These are phyloP conservation scores for Atalantia buxifolia DNA, from an alignment of 345 rosid species.

Conservation along the genomic window DNA sequence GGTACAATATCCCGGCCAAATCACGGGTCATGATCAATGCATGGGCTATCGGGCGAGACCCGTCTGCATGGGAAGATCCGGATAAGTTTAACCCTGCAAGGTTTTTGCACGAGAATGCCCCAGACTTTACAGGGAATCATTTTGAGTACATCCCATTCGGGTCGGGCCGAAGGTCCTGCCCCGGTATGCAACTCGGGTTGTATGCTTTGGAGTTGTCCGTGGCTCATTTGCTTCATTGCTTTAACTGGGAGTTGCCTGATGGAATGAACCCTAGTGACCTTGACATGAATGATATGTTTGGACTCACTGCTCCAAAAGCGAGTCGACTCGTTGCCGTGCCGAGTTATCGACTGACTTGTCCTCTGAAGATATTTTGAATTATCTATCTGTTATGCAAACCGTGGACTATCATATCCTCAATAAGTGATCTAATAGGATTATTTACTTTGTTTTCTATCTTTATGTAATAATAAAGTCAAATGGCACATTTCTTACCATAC, in stretches of 20 bases:
- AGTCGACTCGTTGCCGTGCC: constrained; percentile 59
- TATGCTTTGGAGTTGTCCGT: constrained; percentile 62
- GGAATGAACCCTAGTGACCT: constrained; percentile 56
- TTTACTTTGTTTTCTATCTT: no score
- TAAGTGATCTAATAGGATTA: no score
- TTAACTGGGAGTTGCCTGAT: constrained; percentile 65
- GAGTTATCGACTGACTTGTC: constrained; percentile 41
- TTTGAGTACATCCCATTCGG: constrained; percentile 77
- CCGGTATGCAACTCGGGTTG: constrained; percentile 78
- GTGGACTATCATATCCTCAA: no score
- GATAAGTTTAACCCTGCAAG: constrained; percentile 50
- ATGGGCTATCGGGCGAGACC: constrained; percentile 59
- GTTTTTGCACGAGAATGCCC: constrained; percentile 43
- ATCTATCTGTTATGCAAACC: no score
- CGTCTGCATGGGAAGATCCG: constrained; percentile 58
- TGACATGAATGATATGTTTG: constrained; percentile 68
- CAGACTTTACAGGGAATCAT: constrained; percentile 54
- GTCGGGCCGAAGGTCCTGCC: constrained; percentile 81
- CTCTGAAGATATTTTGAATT: background rate
- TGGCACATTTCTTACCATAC: no score
- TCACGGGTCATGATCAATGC: constrained; percentile 67
- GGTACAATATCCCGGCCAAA: constrained; percentile 50
- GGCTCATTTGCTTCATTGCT: constrained; percentile 67
- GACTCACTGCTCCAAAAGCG: constrained; percentile 77
- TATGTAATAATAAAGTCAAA: no score